phyloP scores from a whole-genome alignment of 805 yeast species.

The Jamesozyma gamospora region DNA sequence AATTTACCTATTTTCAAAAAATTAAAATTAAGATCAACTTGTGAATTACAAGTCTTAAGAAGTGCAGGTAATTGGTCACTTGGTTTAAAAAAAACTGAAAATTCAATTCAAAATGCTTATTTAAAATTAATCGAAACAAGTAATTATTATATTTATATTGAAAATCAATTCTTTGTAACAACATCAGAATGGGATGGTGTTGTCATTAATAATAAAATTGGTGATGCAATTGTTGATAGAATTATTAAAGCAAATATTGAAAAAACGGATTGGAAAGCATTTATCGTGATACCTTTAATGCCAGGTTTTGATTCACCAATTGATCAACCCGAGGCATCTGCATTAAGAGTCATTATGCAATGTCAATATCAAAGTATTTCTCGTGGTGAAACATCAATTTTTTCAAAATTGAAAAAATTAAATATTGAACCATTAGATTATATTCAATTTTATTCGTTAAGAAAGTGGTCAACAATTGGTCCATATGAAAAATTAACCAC shows the following conservation, averaged over 20 bases:
- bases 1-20: slow-evolving; percentile 35
- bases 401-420: slow-evolving; percentile 63
- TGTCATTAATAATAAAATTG: slow-evolving; percentile 77
- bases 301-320: slow-evolving; percentile 95
- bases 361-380: slow-evolving; percentile 92
- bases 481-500: slow-evolving; percentile 62
- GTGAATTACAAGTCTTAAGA: slow-evolving; percentile 83
- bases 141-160: slow-evolving; percentile 87
- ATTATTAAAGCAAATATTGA: slow-evolving; percentile 79
- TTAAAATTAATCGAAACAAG: slow-evolving; percentile 82
- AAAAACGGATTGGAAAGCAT: slow-evolving; percentile 76
- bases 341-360: slow-evolving; percentile 93
- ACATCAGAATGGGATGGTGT: slow-evolving; percentile 81
- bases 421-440: slow-evolving; percentile 87
- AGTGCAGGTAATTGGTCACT: slow-evolving; percentile 91
- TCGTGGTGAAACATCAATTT: slow-evolving; percentile 79
- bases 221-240: slow-evolving; percentile 92
- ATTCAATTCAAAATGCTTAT: slow-evolving; percentile 88
- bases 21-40: slow-evolving; percentile 59
- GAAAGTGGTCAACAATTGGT: slow-evolving; percentile 95
- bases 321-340: slow-evolving; percentile 85
- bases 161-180: slow-evolving; percentile 89
- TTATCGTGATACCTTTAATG: slow-evolving; percentile 87
- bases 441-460: slow-evolving; percentile 79
- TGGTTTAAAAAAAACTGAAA: slow-evolving; percentile 76